Evolutionary conservation across 208 protist species (phyloP).

Genomic region (Leishmania amazonensis): DNA sequence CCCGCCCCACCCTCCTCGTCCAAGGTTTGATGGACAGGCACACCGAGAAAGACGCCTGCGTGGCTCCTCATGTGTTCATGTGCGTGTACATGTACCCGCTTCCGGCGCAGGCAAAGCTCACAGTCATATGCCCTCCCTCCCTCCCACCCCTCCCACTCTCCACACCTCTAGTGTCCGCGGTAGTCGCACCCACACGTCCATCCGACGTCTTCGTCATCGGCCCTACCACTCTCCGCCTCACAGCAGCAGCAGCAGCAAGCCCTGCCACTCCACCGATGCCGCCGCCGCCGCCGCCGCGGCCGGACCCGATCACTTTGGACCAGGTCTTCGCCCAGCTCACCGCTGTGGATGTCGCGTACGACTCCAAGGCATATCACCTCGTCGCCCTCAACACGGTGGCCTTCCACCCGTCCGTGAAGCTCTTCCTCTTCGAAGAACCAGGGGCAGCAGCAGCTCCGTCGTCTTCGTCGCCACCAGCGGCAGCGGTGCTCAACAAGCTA

Average conservation of each 20-base stretch:
- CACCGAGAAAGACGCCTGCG: background rate
- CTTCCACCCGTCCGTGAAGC: slow-evolving; percentile 85
- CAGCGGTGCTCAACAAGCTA: slow-evolving; percentile 21
- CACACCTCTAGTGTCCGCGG: background rate
- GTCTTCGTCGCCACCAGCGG: background rate
- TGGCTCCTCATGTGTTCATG: slow-evolving; percentile 1
- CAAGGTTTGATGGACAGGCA: background rate
- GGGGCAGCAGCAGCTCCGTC: background rate
- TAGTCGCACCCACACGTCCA: background rate
- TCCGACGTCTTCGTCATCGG: background rate
- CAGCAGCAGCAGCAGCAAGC: background rate
- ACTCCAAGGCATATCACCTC: slow-evolving; percentile 74
- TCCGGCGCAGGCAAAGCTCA: background rate
- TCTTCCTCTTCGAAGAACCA: slow-evolving; percentile 68
- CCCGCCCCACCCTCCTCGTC: background rate
- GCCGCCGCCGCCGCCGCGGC: slow-evolving; percentile 61
- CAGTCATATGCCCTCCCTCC: background rate
- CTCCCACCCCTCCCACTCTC: background rate
- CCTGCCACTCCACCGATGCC: background rate
- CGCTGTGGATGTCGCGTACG: slow-evolving; percentile 31
- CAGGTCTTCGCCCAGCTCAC: slow-evolving; percentile 76
- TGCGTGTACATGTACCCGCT: slow-evolving; percentile 1
- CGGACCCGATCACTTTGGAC: slow-evolving; percentile 82
- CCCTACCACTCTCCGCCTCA: background rate
- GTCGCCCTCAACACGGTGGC: slow-evolving; percentile 80